These are phyloP conservation scores for Eremomyces bilateralis DNA, from an alignment of 495 filamentous ascomycete genomes.

Conservation along the genomic window DNA sequence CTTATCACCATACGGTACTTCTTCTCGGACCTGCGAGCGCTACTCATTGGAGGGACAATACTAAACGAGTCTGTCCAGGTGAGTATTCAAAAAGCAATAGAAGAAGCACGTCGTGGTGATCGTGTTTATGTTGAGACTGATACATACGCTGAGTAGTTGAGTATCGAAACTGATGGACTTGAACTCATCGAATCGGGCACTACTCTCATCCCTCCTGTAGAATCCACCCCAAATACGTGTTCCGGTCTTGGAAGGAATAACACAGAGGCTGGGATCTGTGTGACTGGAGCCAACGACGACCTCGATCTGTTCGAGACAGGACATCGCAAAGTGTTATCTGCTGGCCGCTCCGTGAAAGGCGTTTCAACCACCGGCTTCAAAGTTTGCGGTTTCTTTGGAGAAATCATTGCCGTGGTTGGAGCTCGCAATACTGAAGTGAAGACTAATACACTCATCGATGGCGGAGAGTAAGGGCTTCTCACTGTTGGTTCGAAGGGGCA, in stretches of 20 bases:
- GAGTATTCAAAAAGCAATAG: background rate
- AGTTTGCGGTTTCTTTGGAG: background rate
- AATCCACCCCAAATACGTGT: background rate
- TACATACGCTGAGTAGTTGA: background rate
- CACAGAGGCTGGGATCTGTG: background rate
- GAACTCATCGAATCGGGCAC: background rate
- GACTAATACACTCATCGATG: background rate
- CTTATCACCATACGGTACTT: no score
- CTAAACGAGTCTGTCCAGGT: background rate
- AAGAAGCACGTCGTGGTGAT: background rate
- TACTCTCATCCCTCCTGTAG: background rate
- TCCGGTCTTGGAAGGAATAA: background rate
- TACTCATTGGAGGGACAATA: background rate
- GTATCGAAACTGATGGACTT: background rate
- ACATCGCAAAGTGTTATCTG: background rate
- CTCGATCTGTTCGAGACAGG: background rate
- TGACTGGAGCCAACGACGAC: background rate
- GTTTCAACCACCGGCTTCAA: background rate
- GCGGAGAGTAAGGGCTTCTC: background rate
- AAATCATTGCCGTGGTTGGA: background rate
- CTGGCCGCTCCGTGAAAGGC: background rate
- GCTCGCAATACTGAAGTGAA: background rate
- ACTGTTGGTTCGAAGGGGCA: background rate
- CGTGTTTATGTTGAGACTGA: background rate
- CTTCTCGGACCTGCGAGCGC: background rate